A percentile compares a stretch with the other conserved stretches of the same genome.
Evolutionary conservation across 139 green algal genomes (phyloP).

Genomic region (Tetradesmus obliquus): DNA sequence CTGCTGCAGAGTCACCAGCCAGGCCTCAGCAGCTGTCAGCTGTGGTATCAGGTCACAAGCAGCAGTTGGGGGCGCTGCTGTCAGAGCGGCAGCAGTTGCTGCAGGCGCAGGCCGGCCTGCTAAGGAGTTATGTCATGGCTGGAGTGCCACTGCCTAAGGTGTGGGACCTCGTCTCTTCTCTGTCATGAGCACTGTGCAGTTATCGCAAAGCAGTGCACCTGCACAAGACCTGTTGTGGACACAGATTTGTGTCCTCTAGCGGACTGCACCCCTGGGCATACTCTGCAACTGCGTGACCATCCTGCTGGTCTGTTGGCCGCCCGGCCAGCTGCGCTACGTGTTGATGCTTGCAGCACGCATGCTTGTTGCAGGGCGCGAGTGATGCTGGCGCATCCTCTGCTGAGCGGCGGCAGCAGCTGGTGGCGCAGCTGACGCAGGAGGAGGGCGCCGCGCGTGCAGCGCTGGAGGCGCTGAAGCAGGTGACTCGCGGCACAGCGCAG

Average conservation of each 20-base stretch:
- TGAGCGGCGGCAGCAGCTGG: conserved; percentile 19
- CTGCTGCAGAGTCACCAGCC: not conserved
- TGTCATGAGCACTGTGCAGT: too few relatives aligned
- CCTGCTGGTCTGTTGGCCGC: too few relatives aligned
- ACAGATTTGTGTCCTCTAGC: too few relatives aligned
- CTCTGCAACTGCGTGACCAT: too few relatives aligned
- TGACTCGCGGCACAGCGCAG: not conserved
- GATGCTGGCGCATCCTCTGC: not conserved
- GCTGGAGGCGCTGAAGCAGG: conserved; percentile 50
- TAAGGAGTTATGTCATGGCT: conserved; percentile 25
- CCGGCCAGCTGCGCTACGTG: too few relatives aligned
- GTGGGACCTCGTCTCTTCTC: too few relatives aligned
- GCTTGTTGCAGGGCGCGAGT: not conserved
- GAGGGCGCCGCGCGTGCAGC: conserved; percentile 46
- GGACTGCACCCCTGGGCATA: too few relatives aligned
- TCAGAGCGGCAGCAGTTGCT: conserved; percentile 29
- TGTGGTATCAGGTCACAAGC: not conserved
- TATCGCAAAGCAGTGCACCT: too few relatives aligned
- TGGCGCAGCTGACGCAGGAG: conserved; percentile 45
- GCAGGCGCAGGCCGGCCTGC: conserved; percentile 12
- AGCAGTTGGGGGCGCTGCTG: conserved; percentile 14
- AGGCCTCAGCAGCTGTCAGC: not conserved
- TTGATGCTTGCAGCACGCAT: too few relatives aligned
- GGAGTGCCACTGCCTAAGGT: conserved; percentile 17
- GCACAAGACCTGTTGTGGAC: too few relatives aligned